Base-by-base conservation (phyloP, 1,139 yeast genomes). In the Debaryomycetaceae sp. region DNA sequence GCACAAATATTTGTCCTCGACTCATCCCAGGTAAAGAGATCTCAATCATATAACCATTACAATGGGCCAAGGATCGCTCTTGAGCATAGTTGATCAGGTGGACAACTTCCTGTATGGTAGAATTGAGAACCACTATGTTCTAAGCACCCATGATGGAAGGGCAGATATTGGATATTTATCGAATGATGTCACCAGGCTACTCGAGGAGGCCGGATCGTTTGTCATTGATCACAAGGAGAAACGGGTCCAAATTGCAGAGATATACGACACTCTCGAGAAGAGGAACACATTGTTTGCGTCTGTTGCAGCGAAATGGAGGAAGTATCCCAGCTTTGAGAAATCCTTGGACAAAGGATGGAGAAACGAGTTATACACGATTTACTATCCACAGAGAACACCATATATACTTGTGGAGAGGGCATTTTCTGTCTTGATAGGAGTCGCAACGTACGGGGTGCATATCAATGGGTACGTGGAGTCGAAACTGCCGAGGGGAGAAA, bases 401-500 rank as follows among this genome's bases (percentile, higher is more conserved):
- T 93, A 91, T 57, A 63, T 89, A 52, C 67, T 73, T 5, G 63
- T 90, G 2, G 99, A 93, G 61, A 72, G 99, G 40, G 84, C 97
- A 0, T 80, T 89, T 43, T 80, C 96, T 7, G 87, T 88, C 1
- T 63, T 89, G 5, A 61, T 91, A 39, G 99, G 99, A 0, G 84
- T 93, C 14, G 82, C 85, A 0, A 89, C 96, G 43, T 90, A 90
- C 59, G 99, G 99, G 1, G 84, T 84, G 5, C 98, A 93, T 61
- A 73, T 90, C 39, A 85, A 80, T 51, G 98, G 97, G 1, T 93
- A 80, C 54, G 71, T 86, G 0, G 60, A 68, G 1, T 44, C 53
- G 0, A 56, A 54, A 20, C 47, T 68, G 3, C 63, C 71, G 9
- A 62, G 72, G 22, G 77, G 76, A 0, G 71, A 73, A 37, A 56